Conservation (phyloP, 768 basidiomycete species). For the Naganishia vishniacii region DNA sequence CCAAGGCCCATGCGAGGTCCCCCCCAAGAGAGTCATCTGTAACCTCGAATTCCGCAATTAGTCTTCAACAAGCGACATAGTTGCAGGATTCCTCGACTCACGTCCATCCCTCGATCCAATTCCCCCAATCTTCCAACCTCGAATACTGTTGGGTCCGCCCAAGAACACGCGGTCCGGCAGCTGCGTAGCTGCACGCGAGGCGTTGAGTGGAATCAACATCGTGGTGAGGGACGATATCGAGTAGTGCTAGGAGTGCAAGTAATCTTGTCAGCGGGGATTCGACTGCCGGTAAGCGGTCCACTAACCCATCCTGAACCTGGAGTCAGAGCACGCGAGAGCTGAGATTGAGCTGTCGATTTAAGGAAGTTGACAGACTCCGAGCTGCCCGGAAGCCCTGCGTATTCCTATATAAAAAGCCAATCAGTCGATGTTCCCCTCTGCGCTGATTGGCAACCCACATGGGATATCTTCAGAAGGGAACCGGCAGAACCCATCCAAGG, state of each 20-base stretch:
- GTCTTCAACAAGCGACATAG: too few species aligned
- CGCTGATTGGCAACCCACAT: constrained; percentile 34
- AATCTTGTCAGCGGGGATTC: too few species aligned
- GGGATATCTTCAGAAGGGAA: constrained; percentile 58
- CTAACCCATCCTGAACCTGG: constrained; percentile 58
- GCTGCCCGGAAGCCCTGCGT: constrained; percentile 77
- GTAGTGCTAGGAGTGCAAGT: constrained; percentile 55
- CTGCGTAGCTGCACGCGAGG: constrained; percentile 46
- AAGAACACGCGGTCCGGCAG: constrained; percentile 77
- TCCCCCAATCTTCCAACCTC: constrained; percentile 51
- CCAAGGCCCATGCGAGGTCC: constrained; percentile 43
- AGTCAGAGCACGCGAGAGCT: constrained; percentile 59
- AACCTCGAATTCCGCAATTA: too few species aligned
- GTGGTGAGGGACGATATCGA: constrained; percentile 71
- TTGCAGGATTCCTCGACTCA: constrained; percentile 20
- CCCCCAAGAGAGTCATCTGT: constrained; percentile 46
- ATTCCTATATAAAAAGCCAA: constrained; percentile 45
- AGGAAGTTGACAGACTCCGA: constrained; percentile 57
- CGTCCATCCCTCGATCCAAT: constrained; percentile 39
- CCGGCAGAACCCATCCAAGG: constrained; percentile 61
- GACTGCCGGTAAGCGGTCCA: constrained; percentile 19
- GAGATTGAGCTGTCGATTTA: constrained; percentile 65
- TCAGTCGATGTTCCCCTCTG: not conserved
- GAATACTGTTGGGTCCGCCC: constrained; percentile 79
- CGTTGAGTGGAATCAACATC: constrained; percentile 60